Conservation (phyloP, 192 early-diverging fungal genomes). For the Glomus cerebriforme region DNA sequence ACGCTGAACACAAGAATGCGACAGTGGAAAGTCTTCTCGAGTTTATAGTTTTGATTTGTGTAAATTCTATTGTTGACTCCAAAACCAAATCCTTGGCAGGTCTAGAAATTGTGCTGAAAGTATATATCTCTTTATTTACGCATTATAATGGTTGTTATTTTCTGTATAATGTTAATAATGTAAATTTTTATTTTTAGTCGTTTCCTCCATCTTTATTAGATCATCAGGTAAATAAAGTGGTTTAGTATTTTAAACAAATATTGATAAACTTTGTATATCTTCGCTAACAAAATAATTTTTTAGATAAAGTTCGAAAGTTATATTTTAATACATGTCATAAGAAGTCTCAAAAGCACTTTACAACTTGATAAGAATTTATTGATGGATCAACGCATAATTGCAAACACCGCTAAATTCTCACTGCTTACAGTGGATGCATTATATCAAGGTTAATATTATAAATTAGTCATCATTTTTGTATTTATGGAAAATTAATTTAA, state of each 20-base stretch:
- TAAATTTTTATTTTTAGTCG: slow-evolving; percentile 29
- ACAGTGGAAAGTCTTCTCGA: slow-evolving; percentile 51
- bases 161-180: neutral
- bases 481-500: neutral
- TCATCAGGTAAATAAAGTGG: slow-evolving; percentile 30
- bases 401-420: slow-evolving; percentile 47
- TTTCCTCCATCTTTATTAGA: slow-evolving; percentile 41
- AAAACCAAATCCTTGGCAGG: slow-evolving; percentile 43
- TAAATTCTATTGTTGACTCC: slow-evolving; percentile 52
- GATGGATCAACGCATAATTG: slow-evolving; percentile 38
- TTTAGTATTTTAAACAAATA: neutral
- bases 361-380: slow-evolving; percentile 47
- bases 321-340: slow-evolving; percentile 44
- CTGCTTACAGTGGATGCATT: slow-evolving; percentile 49
- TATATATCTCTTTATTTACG: slow-evolving; percentile 32
- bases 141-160: neutral
- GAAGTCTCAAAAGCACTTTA: slow-evolving; percentile 45
- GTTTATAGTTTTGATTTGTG: slow-evolving; percentile 50
- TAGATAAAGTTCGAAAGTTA: slow-evolving; percentile 50
- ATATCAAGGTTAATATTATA: slow-evolving; percentile 44
- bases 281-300: slow-evolving; percentile 5
- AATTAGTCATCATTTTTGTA: neutral
- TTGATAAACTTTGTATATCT: neutral
- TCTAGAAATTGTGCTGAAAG: slow-evolving; percentile 49
- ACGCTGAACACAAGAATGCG: slow-evolving; percentile 31